Conservation (phyloP, 2,329 filamentous ascomycete genomes). For the Eutypella sp. region DNA sequence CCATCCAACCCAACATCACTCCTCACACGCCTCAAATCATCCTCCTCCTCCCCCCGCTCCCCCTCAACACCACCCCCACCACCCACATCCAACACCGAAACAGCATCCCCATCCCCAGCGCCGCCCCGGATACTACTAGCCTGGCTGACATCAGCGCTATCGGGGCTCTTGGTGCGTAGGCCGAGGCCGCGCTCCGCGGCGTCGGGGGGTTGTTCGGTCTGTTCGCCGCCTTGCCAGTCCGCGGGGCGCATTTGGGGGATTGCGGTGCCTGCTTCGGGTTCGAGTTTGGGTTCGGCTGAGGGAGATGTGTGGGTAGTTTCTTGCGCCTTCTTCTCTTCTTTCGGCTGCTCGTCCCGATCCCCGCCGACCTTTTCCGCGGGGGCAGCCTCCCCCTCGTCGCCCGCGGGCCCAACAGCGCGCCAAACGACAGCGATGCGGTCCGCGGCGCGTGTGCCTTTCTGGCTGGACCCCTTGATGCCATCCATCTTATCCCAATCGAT, state of each 20-base stretch:
- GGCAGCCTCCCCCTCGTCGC: slow-evolving; percentile 13
- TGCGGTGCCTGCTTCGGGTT: slow-evolving; percentile 62
- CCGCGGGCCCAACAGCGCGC: slow-evolving; percentile 43
- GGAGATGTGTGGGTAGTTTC: slow-evolving; percentile 9
- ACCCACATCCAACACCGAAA: not conserved
- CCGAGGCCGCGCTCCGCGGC: slow-evolving; percentile 64
- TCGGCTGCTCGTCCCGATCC: slow-evolving; percentile 15
- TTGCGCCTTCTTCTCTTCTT: slow-evolving; percentile 16
- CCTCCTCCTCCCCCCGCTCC: slow-evolving; percentile 18
- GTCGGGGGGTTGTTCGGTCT: slow-evolving; percentile 34
- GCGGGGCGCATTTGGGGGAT: slow-evolving; percentile 66
- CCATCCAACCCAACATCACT: slow-evolving; percentile 12
- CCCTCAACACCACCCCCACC: slow-evolving; percentile 10
- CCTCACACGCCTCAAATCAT: slow-evolving; percentile 1
- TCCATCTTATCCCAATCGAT: slow-evolving; percentile 70
- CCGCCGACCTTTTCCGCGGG: slow-evolving; percentile 7
- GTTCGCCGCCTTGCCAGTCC: slow-evolving; percentile 65
- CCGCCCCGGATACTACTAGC: slow-evolving; percentile 61
- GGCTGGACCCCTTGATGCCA: slow-evolving; percentile 83
- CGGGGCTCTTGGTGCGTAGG: slow-evolving; percentile 58
- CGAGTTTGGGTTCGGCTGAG: slow-evolving; percentile 45
- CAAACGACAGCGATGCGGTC: slow-evolving; percentile 84
- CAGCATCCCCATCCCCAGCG: not conserved
- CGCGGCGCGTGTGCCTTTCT: slow-evolving; percentile 76
- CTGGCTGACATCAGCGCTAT: slow-evolving; percentile 63